phyloP scores from a whole-genome alignment of 805 yeast genomes.

The Barnettozyma sucrosica region DNA sequence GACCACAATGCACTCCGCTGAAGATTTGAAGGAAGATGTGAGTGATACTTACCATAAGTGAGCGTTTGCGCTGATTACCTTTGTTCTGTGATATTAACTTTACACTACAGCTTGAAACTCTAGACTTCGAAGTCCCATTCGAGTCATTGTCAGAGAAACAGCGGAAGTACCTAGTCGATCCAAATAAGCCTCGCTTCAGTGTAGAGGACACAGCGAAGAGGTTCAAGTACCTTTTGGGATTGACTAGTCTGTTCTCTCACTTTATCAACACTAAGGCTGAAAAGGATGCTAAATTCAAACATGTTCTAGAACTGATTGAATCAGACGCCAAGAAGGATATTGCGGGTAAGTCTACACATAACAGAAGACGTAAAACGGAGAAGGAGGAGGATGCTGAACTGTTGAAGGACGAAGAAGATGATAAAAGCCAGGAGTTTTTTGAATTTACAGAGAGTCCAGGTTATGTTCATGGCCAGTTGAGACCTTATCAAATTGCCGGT shows the following conservation, averaged over 20 bases:
- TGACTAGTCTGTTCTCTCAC: constrained; percentile 62
- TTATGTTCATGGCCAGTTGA: constrained; percentile 55
- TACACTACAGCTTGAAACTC: too few relatives aligned
- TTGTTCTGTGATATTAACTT: too few relatives aligned
- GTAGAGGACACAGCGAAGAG: constrained; percentile 57
- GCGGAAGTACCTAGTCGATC: constrained; percentile 30
- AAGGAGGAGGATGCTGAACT: constrained; percentile 76
- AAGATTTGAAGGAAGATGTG: neutral
- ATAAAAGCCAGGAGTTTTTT: constrained; percentile 35
- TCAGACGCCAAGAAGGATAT: constrained; percentile 20
- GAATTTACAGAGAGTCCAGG: constrained; percentile 83
- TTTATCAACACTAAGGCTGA: constrained; percentile 61
- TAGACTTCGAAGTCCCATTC: constrained; percentile 5
- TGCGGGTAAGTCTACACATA: constrained; percentile 25
- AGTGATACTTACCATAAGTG: too few relatives aligned
- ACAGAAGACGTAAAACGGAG: constrained; percentile 63
- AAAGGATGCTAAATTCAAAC: constrained; percentile 50
- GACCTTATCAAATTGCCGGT: constrained; percentile 78
- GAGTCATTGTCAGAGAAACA: constrained; percentile 14
- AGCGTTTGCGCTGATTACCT: too few relatives aligned
- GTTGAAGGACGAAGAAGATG: constrained; percentile 49
- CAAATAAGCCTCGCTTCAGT: constrained; percentile 37
- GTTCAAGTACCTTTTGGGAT: constrained; percentile 58
- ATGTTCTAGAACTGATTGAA: constrained; percentile 42
- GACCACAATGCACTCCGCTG: too few relatives aligned